These are phyloP conservation scores for Groenewaldozyma sp. DNA, from an alignment of 1,139 yeast genomes.

Conservation along the genomic window DNA sequence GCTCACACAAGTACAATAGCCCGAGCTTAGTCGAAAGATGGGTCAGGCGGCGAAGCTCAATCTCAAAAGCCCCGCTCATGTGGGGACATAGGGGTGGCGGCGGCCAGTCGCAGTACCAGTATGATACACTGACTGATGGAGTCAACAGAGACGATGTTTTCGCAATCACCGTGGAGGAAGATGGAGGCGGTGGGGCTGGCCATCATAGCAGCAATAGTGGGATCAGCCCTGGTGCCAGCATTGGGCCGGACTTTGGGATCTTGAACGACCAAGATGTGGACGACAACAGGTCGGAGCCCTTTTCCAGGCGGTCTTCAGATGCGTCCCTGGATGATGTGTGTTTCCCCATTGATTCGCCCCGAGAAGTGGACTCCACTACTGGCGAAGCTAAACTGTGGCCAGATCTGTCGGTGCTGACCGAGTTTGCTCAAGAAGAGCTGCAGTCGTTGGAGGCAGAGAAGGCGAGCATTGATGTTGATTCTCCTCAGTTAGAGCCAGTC, in stretches of 20 bases:
- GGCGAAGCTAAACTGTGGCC: constrained; percentile 56
- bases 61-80: constrained; percentile 12
- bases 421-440: constrained; percentile 63
- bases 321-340: constrained; percentile 87
- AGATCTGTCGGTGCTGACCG: constrained; percentile 62
- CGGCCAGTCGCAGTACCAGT: constrained; percentile 2
- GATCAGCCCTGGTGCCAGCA: background rate
- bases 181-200: constrained; percentile 4
- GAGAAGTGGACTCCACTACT: constrained; percentile 31
- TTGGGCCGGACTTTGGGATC: constrained; percentile 1
- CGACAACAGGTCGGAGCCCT: constrained; percentile 47
- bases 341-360: constrained; percentile 52
- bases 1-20: constrained; percentile 6
- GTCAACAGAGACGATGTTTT: constrained; percentile 16
- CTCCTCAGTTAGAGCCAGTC: constrained; percentile 1
- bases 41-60: constrained; percentile 17
- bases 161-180: constrained; percentile 18
- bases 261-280: constrained; percentile 13
- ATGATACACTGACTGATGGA: constrained; percentile 10
- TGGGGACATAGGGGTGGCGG: background rate
- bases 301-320: constrained; percentile 57
- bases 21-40: constrained; percentile 17
- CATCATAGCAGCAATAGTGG: constrained; percentile 4
- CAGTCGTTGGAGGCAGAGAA: constrained; percentile 29
- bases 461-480: constrained; percentile 4